Base-by-base conservation (phyloP, 768 basidiomycete genomes). In the Tephrocybe sp. region DNA sequence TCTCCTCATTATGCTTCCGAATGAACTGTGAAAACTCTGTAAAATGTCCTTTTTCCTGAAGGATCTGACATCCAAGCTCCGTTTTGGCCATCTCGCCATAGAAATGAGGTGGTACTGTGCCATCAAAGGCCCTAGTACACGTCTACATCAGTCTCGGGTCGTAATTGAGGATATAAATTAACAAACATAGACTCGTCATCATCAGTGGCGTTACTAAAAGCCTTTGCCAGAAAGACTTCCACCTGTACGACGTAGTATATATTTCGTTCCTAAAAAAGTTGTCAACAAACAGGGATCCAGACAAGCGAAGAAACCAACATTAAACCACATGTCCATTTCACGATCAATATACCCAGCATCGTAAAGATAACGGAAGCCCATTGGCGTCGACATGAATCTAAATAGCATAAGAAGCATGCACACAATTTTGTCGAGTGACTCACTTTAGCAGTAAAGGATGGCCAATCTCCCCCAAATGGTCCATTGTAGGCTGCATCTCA, bases 81-180 rank as follows among this genome's bases (percentile, higher is more conserved):
- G 97, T 98, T 67, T 97, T 98, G 38, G 94, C 87, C 80, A 98
- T 90, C 67, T 98, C 96, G 18, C 96, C 96, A 60, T 98, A 96
- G 68, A 99, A 98, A 66, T 99, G 95, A 1, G 89, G 84, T 2
- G 96, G 97, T 11, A 93, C 90, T 9, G 86, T 86, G 11, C 88
- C 89, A 44, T 94, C 93, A 50, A 89, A 91, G 16, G 79, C 77
- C n/a, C 86, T 87, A 59, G 13, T 19, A 19, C 12, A 7, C 18
- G 9, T 18, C 4, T 30, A 47, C 37, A 24, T 24, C n/a, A n/a
- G n/a, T 54, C 47, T 25, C 55, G 40, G 43, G n/a, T n/a, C n/a
- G n/a, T n/a, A n/a, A n/a, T n/a, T n/a, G n/a, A n/a, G n/a, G n/a
- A n/a, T n/a, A n/a, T n/a, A n/a, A n/a, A n/a, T n/a, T n/a, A 37